phyloP scores from a whole-genome alignment of 192 early-diverging fungal genomes.

The Spinellus fusiger region DNA sequence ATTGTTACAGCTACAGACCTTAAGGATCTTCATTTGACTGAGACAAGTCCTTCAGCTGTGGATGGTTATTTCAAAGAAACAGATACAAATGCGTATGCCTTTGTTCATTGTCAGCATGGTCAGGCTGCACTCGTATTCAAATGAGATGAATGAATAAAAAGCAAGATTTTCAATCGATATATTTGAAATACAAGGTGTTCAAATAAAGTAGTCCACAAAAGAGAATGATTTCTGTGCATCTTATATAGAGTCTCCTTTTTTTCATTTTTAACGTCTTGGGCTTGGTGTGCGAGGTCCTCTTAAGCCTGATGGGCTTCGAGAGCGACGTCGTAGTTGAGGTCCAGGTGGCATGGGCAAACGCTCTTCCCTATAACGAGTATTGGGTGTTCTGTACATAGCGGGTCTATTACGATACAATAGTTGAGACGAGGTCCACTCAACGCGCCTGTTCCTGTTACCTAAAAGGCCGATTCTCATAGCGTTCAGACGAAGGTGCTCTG shows the following conservation, averaged over 20 bases:
- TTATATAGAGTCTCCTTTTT: too few species aligned
- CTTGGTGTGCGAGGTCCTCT: neutral
- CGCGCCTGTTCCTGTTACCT: neutral
- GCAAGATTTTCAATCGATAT: neutral
- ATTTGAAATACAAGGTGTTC: neutral
- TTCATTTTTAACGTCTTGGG: neutral
- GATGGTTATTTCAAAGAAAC: constrained; percentile 24
- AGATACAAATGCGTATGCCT: neutral
- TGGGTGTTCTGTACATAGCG: neutral
- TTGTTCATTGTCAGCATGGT: constrained; percentile 17
- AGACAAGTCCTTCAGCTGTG: constrained; percentile 17
- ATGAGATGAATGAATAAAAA: constrained; percentile 3
- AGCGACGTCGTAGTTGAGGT: neutral
- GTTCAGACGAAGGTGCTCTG: neutral
- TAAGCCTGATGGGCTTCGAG: neutral
- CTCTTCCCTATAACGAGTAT: neutral
- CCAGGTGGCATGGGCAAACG: neutral
- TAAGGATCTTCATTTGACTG: constrained; percentile 25
- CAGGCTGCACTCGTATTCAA: constrained; percentile 8
- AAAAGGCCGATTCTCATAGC: neutral
- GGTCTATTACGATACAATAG: neutral
- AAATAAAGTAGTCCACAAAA: neutral
- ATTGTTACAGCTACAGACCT: constrained; percentile 22
- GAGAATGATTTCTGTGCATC: neutral
- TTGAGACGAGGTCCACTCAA: too few species aligned